A percentile compares a stretch with the other conserved stretches of the same genome.
phyloP scores from a whole-genome alignment of 2,329 filamentous ascomycete species.

The Coniochaeta ligniaria region DNA sequence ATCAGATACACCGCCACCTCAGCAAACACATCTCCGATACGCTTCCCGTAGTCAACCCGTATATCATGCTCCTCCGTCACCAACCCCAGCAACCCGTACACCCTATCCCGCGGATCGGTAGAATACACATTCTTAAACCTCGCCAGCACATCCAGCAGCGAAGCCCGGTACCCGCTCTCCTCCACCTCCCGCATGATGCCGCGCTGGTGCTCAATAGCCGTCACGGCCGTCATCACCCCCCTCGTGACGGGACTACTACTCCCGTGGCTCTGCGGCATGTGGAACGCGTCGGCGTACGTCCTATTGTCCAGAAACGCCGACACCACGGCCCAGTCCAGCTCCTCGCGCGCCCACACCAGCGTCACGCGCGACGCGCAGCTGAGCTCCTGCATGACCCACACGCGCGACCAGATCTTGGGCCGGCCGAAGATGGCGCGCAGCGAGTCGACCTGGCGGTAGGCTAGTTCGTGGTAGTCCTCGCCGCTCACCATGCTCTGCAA shows the following conservation, averaged over 20 bases:
- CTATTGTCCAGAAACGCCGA: slow-evolving; percentile 3
- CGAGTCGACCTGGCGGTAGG: not conserved
- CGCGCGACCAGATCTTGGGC: slow-evolving; percentile 4
- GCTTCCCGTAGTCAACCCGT: slow-evolving; percentile 10
- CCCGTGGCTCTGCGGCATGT: slow-evolving; percentile 2
- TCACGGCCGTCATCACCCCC: not conserved
- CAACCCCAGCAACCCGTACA: slow-evolving; percentile 11
- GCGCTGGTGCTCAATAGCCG: slow-evolving; percentile 6
- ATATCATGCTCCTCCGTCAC: slow-evolving; percentile 6
- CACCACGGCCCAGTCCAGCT: slow-evolving; percentile 8
- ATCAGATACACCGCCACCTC: slow-evolving; percentile 3
- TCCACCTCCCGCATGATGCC: not conserved
- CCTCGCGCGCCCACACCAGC: not conserved
- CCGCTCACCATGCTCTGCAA: not conserved
- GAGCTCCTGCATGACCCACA: slow-evolving; percentile 13
- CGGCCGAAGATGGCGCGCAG: not conserved
- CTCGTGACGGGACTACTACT: not conserved
- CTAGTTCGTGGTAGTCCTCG: not conserved
- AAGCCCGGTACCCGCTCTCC: not conserved
- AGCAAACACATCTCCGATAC: slow-evolving; percentile 3
- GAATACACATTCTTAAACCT: slow-evolving; percentile 1
- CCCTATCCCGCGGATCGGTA: slow-evolving; percentile 10
- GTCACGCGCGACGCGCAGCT: slow-evolving; percentile 7
- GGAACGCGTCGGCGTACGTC: slow-evolving; percentile 6
- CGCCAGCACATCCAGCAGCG: not conserved